Conservation (phyloP, 345 rosid species). For the Eucalyptus pauciflora region DNA sequence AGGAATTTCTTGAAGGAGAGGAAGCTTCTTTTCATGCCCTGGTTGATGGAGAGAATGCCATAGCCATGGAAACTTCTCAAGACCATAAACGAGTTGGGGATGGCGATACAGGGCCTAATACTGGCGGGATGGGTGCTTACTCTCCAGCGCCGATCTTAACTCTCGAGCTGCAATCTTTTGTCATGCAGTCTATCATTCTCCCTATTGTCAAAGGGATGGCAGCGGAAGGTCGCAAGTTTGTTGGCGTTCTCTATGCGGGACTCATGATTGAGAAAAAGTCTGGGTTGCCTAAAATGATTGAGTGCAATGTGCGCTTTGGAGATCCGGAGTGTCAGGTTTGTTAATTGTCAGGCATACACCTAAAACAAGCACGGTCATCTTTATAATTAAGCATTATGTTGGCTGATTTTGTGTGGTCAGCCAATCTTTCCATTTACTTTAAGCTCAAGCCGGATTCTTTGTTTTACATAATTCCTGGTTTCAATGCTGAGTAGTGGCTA, state of each 20-base stretch:
- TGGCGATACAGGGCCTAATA: conserved; percentile 92
- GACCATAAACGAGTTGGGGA: conserved; percentile 96
- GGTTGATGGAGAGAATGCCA: conserved; percentile 89
- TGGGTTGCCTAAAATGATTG: conserved; percentile 88
- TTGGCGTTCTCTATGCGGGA: conserved; percentile 87
- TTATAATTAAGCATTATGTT: neutral
- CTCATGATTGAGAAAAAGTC: conserved; percentile 92
- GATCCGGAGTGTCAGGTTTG: conserved; percentile 96
- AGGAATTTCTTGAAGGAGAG: conserved; percentile 89
- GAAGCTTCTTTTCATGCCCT: conserved; percentile 91
- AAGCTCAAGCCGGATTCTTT: neutral
- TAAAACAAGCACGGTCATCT: neutral
- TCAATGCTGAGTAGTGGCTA: neutral
- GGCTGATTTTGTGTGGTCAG: neutral
- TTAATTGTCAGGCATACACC: neutral
- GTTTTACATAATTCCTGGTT: neutral
- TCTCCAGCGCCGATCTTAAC: conserved; percentile 85
- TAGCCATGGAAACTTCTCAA: conserved; percentile 87
- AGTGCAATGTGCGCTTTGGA: conserved; percentile 95
- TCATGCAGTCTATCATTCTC: conserved; percentile 74
- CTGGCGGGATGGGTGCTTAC: conserved; percentile 98
- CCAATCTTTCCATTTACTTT: neutral
- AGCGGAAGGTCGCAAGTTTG: conserved; percentile 76
- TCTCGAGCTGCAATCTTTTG: conserved; percentile 47
- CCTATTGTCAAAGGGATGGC: conserved; percentile 92